Conservation (phyloP, 2,329 filamentous ascomycete genomes). For the Rutstroemia sp. region DNA sequence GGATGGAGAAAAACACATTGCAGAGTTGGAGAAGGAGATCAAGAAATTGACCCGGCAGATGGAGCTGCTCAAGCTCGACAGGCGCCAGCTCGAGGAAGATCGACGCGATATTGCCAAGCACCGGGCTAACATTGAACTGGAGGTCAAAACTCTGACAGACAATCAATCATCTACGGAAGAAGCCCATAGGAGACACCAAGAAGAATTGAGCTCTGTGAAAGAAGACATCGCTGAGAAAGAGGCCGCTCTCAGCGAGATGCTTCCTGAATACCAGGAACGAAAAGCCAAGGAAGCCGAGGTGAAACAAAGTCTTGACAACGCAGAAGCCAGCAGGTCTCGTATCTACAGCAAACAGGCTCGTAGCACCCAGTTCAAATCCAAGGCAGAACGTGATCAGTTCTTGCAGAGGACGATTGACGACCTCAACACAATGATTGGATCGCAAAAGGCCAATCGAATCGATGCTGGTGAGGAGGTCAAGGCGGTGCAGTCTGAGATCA, state of each 20-base stretch:
- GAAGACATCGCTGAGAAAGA: constrained; percentile 70
- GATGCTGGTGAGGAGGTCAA: constrained; percentile 78
- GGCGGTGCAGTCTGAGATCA: constrained; percentile 63
- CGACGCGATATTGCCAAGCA: constrained; percentile 72
- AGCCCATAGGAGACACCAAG: constrained; percentile 60
- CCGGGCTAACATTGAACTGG: constrained; percentile 79
- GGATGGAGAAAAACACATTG: constrained; percentile 71
- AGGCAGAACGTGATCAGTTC: constrained; percentile 80
- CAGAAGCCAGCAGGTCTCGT: constrained; percentile 66
- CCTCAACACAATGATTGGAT: constrained; percentile 66
- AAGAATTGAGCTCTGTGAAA: constrained; percentile 65
- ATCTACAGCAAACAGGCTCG: constrained; percentile 90
- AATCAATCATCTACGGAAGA: constrained; percentile 73
- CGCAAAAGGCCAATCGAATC: constrained; percentile 76
- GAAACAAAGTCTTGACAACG: constrained; percentile 65
- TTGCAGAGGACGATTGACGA: constrained; percentile 75
- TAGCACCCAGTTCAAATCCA: constrained; percentile 79
- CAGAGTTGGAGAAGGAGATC: constrained; percentile 70
- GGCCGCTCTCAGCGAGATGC: constrained; percentile 63
- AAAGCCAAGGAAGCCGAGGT: constrained; percentile 66
- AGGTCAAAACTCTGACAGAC: constrained; percentile 74
- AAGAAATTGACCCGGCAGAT: constrained; percentile 73
- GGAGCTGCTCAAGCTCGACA: constrained; percentile 78
- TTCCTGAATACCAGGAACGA: constrained; percentile 68
- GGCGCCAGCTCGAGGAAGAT: constrained; percentile 82